Percentiles rank a stretch among this genome's conserved stretches.
These are phyloP conservation scores for Leptodontidium sp. DNA, from an alignment of 2,329 filamentous ascomycete genomes.

Conservation along the genomic window DNA sequence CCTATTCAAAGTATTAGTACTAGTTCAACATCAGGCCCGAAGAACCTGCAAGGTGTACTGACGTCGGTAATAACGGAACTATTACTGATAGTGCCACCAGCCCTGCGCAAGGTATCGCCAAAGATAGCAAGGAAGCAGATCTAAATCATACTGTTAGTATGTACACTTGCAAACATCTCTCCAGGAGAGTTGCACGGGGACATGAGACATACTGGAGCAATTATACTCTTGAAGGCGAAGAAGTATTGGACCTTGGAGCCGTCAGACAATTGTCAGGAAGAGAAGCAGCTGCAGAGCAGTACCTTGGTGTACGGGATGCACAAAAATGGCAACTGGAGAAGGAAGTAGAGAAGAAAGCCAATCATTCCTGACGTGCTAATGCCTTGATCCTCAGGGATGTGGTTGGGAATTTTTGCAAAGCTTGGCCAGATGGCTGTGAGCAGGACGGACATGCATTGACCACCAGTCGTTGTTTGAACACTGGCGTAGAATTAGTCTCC, in stretches of 20 bases:
- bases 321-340: conserved; percentile 53
- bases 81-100: conserved; percentile 33
- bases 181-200: not conserved
- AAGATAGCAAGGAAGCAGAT: conserved; percentile 32
- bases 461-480: conserved; percentile 71
- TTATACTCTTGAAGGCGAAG: conserved; percentile 57
- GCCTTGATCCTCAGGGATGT: conserved; percentile 56
- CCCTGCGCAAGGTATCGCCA: conserved; percentile 21
- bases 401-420: conserved; percentile 61
- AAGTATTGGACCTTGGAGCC: conserved; percentile 54
- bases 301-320: conserved; percentile 55
- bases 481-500: conserved; percentile 44
- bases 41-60: not conserved
- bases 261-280: not conserved
- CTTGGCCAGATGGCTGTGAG: conserved; percentile 61
- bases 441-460: conserved; percentile 56
- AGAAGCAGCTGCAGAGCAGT: not conserved
- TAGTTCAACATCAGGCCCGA: not conserved
- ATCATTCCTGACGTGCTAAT: conserved; percentile 63
- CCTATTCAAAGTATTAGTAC: not conserved
- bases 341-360: conserved; percentile 34
- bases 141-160: not conserved
- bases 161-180: not conserved
- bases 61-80: conserved; percentile 28
- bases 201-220: conserved; percentile 25